Evolutionary conservation across 2,329 filamentous ascomycete genomes (phyloP).

Genomic region (Botrytis elliptica): DNA sequence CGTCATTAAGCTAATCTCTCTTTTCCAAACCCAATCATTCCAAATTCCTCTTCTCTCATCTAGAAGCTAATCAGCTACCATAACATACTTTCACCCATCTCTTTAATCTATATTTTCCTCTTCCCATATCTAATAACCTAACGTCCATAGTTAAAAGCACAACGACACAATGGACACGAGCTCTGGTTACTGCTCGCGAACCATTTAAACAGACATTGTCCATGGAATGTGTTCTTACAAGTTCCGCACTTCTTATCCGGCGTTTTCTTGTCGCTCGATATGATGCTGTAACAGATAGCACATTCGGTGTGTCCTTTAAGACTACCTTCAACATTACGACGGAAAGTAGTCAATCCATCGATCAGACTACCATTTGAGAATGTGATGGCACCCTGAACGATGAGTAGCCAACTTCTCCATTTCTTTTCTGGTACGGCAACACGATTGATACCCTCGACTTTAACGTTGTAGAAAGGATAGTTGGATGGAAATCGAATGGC

Average conservation of each 20-base stretch:
- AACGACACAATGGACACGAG: conserved; percentile 89
- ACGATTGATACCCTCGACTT: conserved; percentile 73
- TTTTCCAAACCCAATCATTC: not conserved
- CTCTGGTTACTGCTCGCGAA: conserved; percentile 91
- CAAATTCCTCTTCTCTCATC: not conserved
- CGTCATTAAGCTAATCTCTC: not conserved
- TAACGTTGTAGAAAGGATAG: conserved; percentile 79
- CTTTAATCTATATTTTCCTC: not conserved
- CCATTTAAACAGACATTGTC: conserved; percentile 90
- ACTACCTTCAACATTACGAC: conserved; percentile 80
- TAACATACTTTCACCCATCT: not conserved
- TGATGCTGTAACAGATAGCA: conserved; percentile 94
- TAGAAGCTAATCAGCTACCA: not conserved
- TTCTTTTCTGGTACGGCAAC: conserved; percentile 88
- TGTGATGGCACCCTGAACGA: conserved; percentile 87
- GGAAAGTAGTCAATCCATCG: conserved; percentile 82
- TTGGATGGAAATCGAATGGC: conserved; percentile 75
- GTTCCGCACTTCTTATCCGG: conserved; percentile 90
- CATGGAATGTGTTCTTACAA: conserved; percentile 93
- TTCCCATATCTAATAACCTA: not conserved
- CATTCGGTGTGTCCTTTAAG: conserved; percentile 94
- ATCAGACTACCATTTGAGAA: conserved; percentile 88
- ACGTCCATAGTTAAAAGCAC: conserved; percentile 66
- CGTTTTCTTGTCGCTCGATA: conserved; percentile 82
- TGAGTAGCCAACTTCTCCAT: conserved; percentile 88